Conservation (phyloP, 805 yeast species). For the Candida patagonica region DNA sequence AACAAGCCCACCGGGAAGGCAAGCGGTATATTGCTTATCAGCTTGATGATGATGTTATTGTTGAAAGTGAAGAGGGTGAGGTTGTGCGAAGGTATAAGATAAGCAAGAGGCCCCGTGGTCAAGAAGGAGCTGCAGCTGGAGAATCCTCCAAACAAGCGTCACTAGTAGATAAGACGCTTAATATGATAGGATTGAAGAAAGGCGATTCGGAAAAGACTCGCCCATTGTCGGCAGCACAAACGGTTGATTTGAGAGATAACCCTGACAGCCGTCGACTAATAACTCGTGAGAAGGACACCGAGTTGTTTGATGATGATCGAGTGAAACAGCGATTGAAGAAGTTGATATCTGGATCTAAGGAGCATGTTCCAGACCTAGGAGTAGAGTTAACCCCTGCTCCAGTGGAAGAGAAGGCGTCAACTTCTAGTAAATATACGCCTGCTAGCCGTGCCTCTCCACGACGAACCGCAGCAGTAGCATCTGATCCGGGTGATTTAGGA, state of each 20-base stretch:
- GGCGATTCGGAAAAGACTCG: conserved; percentile 4
- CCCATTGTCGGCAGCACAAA: conserved; percentile 6
- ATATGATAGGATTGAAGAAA: conserved; percentile 44
- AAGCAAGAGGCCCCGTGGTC: conserved; percentile 26
- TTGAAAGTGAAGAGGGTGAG: conserved; percentile 91
- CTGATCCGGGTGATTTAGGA: background rate
- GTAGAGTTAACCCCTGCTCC: background rate
- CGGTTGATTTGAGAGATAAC: conserved; percentile 20
- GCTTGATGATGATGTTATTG: conserved; percentile 64
- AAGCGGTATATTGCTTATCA: conserved; percentile 60
- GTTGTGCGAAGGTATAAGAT: conserved; percentile 74
- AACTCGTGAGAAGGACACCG: conserved; percentile 13
- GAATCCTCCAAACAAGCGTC: conserved; percentile 1
- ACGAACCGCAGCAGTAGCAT: conserved; percentile 3
- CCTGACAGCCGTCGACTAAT: conserved; percentile 8
- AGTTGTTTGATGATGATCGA: conserved; percentile 18
- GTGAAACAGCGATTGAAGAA: conserved; percentile 11
- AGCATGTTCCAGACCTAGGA: background rate
- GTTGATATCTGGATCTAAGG: conserved; percentile 6
- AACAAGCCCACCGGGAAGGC: background rate
- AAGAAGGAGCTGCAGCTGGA: conserved; percentile 4
- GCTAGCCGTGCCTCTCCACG: background rate
- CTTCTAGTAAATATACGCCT: conserved; percentile 1
- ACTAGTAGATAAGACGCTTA: conserved; percentile 36
- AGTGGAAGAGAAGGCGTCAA: background rate